Percentiles rank a stretch among this genome's conserved stretches.
Evolutionary conservation across 768 basidiomycete species (phyloP).

Genomic region (Gyrodon lividus): DNA sequence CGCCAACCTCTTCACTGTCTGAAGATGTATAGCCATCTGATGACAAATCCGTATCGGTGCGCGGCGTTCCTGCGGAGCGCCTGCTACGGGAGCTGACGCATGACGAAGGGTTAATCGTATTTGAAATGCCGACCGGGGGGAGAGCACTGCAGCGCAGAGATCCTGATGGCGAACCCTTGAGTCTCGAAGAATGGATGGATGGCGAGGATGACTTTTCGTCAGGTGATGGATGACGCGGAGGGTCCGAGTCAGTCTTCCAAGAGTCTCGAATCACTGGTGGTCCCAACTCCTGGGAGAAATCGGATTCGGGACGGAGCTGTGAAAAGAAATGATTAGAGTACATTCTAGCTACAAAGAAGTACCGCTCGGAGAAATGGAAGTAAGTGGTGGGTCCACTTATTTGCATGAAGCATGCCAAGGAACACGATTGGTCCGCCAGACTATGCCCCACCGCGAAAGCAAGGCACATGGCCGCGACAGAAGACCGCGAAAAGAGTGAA

Average conservation of each 20-base stretch:
- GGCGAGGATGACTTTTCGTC: conserved; percentile 26
- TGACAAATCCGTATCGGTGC: conserved; percentile 28
- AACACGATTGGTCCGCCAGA: background rate
- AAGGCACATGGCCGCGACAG: background rate
- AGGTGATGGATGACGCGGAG: conserved; percentile 4
- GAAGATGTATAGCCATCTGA: conserved; percentile 31
- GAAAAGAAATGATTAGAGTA: conserved; percentile 11
- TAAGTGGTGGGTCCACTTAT: background rate
- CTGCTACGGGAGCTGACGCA: conserved; percentile 6
- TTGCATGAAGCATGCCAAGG: background rate
- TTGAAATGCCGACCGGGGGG: conserved; percentile 9
- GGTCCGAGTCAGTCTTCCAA: conserved; percentile 47
- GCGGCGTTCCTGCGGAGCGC: conserved; percentile 22
- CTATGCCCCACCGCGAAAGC: background rate
- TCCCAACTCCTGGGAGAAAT: conserved; percentile 64
- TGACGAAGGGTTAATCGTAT: conserved; percentile 4
- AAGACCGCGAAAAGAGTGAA: background rate
- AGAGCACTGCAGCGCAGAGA: conserved; percentile 7
- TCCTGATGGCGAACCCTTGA: conserved; percentile 12
- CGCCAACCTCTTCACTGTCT: conserved; percentile 37
- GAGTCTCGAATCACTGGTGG: conserved; percentile 61
- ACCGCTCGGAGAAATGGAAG: background rate
- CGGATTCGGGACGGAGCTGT: conserved; percentile 61
- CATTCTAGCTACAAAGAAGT: background rate
- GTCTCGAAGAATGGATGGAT: conserved; percentile 13